Percentiles rank a stretch among this genome's conserved stretches.
Conservation (phyloP, 352 stramenopile species). For the Phytopythium kandeliae region DNA sequence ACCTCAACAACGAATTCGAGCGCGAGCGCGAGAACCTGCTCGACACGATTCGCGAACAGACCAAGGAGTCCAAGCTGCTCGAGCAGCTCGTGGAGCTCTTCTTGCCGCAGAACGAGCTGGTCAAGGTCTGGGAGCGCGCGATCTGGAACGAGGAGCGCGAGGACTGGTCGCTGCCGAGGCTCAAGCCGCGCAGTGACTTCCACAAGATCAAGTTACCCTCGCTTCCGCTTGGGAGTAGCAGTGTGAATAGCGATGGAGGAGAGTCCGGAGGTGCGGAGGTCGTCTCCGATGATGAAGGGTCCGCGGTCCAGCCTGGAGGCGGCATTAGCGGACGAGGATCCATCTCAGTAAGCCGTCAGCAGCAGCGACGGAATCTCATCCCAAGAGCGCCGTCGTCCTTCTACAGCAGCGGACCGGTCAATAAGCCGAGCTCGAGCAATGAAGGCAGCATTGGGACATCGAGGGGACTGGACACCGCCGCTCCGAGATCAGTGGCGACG, state of each 20-base stretch:
- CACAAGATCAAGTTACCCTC: constrained; percentile 72
- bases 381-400: background rate
- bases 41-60: constrained; percentile 87
- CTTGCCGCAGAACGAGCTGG: constrained; percentile 74
- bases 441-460: constrained; percentile 13
- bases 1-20: constrained; percentile 82
- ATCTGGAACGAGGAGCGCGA: constrained; percentile 82
- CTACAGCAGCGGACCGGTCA: background rate
- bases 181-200: constrained; percentile 77
- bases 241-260: constrained; percentile 2
- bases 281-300: constrained; percentile 45
- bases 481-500: constrained; percentile 1
- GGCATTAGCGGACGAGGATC: background rate
- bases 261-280: constrained; percentile 61
- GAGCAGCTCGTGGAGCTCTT: constrained; percentile 87
- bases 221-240: constrained; percentile 21
- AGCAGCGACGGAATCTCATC: constrained; percentile 5
- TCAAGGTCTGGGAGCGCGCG: constrained; percentile 85
- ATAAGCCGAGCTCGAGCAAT: constrained; percentile 18
- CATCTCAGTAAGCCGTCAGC: constrained; percentile 1
- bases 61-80: constrained; percentile 82
- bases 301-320: constrained; percentile 3
- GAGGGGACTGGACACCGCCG: background rate
- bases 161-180: constrained; percentile 66
- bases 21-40: constrained; percentile 79